phyloP scores from a whole-genome alignment of 495 filamentous ascomycete genomes.

The Penicillium cataractarum region DNA sequence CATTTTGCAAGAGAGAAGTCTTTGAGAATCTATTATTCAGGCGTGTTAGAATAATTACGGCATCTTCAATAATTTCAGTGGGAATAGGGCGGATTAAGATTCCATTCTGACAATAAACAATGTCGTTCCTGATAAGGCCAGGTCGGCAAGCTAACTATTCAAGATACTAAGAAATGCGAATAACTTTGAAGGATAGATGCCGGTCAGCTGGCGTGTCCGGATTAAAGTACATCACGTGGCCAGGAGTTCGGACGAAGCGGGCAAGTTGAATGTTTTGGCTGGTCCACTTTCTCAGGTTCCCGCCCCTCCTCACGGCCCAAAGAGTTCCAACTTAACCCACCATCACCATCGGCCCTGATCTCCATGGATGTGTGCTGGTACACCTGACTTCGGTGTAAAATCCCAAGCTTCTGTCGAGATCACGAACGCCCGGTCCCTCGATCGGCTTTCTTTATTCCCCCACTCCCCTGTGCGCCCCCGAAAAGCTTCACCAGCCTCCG shows the following conservation, averaged over 20 bases:
- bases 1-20: too few relatives aligned
- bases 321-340: background rate
- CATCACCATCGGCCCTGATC: constrained; percentile 11
- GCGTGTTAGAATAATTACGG: too few relatives aligned
- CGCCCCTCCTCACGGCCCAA: constrained; percentile 29
- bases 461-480: constrained; percentile 8
- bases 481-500: constrained; percentile 25
- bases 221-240: constrained; percentile 33
- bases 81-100: too few relatives aligned
- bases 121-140: too few relatives aligned
- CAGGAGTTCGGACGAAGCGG: constrained; percentile 17
- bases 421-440: constrained; percentile 3
- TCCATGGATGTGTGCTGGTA: constrained; percentile 8
- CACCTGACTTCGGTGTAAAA: constrained; percentile 6
- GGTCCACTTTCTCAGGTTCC: constrained; percentile 25
- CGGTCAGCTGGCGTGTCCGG: too few relatives aligned
- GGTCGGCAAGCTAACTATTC: too few relatives aligned
- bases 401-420: background rate
- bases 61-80: too few relatives aligned
- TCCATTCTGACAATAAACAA: too few relatives aligned
- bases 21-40: too few relatives aligned
- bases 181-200: too few relatives aligned
- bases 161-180: too few relatives aligned
- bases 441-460: background rate
- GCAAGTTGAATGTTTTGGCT: constrained; percentile 24